Evolutionary conservation across 1,284 basidiomycete species (phyloP), one percentile per base, ranked within the genome.

Genomic region (Phellopilus nigrolimitatus): DNA sequence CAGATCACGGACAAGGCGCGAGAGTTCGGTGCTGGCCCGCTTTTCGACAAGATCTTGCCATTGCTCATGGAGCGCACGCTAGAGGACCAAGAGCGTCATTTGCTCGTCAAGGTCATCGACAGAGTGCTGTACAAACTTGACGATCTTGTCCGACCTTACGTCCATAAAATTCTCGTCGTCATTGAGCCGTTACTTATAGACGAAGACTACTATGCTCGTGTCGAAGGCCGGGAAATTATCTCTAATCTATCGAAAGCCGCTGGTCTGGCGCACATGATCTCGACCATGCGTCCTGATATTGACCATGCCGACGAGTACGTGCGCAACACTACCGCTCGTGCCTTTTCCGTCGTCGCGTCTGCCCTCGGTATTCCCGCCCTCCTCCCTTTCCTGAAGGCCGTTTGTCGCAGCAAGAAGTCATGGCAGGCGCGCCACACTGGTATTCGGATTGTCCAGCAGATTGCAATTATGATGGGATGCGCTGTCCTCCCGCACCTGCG

Each of bases 381-480:
- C 22, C 84, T 99, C 13, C 97, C 97, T 31, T 99, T 99, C 83
- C 76, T 99, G 54, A 95, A 95, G 70, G 97, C 95, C 38, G 95
- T 99, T 47, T 99, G 95, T 72, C 87, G 93, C 53, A 95, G 92
- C 52, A 99, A 99, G 71, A 99, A 99, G 72, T 98, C 94, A 15
- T 98, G 97, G 97, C 97, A 99, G 69, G 97, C 97, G 9, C 85
- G 95, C 56, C 97, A 99, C 69, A 99, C 97, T 1, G 95, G 97
- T 71, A 98, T 99, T 63, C 93, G 95, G 63, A 99, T 99, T 60
- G 93, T 99, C 17, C 97, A 99, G 71, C 97, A 99, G 68, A 99
- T 99, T 54, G 95, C 97, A 17, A 97, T 99, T 66, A 97, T 99
- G 94, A 98, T 98, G 94, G 95, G 97, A 17, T 98, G 95, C 62